Evolutionary conservation across 2,329 filamentous ascomycete species (phyloP), one percentile per base, ranked within the genome.

Genomic region (Botrytis fabae): DNA sequence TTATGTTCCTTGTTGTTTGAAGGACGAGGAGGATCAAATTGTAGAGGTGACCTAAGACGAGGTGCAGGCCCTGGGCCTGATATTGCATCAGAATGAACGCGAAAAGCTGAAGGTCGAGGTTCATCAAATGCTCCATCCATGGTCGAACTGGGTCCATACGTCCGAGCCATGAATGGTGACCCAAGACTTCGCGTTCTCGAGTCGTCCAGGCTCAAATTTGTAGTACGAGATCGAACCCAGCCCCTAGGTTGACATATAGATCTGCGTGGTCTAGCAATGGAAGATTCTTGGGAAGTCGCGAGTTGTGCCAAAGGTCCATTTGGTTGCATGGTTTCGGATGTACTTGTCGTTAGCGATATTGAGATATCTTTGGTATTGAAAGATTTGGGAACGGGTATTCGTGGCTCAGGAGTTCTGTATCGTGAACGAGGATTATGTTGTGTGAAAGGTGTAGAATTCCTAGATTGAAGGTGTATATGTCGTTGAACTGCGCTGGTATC

Each of bases 321-420:
- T 0, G 86, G 87, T 76, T 91, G 87, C 90, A 92, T 92, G 2
- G 86, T 86, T 60, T 90, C 88, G 2, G 89, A 86, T 1, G 90
- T 91, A 81, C 88, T 90, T 44, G 91, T 82, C 1, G 86, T 85
- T 70, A 92, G 83, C 18, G 90, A 92, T 78, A 91, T 82, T 60
- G 86, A 85, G 85, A 92, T 90, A 75, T 91, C 89, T 59, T 86
- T 85, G 18, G 86, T 86, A 2, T 85, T 88, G 78, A 91, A 91
- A 18, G 86, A 81, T 25, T 35, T 70, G 14, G 64, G 57, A 6
- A 20, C 22, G 2, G 85, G 85, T 6, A 83, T 75, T 61, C 84
- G 83, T 44, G 83, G 83, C 35, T 82, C 83, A 4, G 87, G 84
- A 20, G 84, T 85, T 44, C 83, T 83, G 69, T 85, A 84, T 59